phyloP scores from a whole-genome alignment of 176 grass and related monocot species.

The Puya raimondii region DNA sequence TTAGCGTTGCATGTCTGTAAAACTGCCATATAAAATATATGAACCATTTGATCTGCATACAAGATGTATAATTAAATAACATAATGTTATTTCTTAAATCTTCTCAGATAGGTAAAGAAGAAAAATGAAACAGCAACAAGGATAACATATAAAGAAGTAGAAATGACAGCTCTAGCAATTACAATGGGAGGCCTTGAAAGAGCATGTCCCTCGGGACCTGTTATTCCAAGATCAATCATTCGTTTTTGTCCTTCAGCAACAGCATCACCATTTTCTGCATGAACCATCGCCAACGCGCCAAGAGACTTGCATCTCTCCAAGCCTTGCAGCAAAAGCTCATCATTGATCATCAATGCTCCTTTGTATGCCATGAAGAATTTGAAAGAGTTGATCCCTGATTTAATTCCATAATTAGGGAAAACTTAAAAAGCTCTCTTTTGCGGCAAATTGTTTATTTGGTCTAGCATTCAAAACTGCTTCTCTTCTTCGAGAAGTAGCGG shows the following conservation, averaged over 20 bases:
- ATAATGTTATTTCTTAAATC: neutral
- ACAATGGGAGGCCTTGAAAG: constrained; percentile 92
- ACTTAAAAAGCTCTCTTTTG: too few relatives aligned
- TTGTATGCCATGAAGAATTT: constrained; percentile 99
- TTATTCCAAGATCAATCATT: constrained; percentile 96
- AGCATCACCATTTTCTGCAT: constrained; percentile 94
- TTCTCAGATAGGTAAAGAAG: neutral
- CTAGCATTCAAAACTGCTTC: too few relatives aligned
- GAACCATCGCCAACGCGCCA: constrained; percentile 93
- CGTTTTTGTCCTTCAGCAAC: constrained; percentile 78
- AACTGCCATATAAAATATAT: neutral
- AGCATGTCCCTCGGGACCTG: constrained; percentile 94
- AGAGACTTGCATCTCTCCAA: constrained; percentile 88
- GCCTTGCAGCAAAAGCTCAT: constrained; percentile 88
- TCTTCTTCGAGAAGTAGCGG: too few relatives aligned
- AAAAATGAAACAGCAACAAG: neutral
- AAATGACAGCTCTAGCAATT: constrained; percentile 21
- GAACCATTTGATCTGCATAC: too few relatives aligned
- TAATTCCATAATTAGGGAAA: neutral
- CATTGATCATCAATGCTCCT: constrained; percentile 76
- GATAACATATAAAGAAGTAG: constrained; percentile 1
- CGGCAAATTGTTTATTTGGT: too few relatives aligned
- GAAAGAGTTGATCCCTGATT: constrained; percentile 95
- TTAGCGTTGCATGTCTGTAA: neutral
- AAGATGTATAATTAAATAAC: too few relatives aligned